These are phyloP conservation scores for Rhynchospora breviuscula DNA, from an alignment of 176 grass and related monocot species.

Conservation along the genomic window DNA sequence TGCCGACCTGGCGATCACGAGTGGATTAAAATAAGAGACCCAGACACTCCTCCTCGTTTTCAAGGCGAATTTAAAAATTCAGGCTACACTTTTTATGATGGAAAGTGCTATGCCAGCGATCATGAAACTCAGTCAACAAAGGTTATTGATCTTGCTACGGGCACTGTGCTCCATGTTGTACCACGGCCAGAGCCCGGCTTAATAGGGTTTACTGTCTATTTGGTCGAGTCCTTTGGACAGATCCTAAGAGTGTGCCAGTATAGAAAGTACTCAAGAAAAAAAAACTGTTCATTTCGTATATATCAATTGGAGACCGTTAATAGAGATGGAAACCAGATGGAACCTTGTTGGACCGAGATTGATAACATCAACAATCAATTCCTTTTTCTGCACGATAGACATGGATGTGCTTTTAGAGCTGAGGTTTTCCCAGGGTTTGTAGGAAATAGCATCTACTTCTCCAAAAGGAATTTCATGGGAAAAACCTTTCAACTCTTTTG, in stretches of 20 bases:
- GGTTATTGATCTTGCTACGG: not conserved
- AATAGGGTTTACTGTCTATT: not conserved
- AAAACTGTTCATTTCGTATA: not conserved
- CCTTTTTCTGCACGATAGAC: no score
- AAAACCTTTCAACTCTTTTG: no score
- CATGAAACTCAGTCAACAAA: not conserved
- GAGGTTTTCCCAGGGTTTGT: no score
- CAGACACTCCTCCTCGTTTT: no score
- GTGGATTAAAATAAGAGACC: not conserved
- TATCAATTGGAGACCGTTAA: not conserved
- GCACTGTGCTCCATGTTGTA: not conserved
- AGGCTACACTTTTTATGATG: not conserved
- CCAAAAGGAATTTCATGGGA: no score
- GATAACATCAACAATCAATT: no score
- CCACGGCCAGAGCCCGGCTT: not conserved
- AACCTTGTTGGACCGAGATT: no score
- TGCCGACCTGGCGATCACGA: not conserved
- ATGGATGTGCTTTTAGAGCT: no score
- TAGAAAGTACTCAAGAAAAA: not conserved
- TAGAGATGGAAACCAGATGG: not conserved
- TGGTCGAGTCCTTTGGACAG: constrained; percentile 2
- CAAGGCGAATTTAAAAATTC: no score
- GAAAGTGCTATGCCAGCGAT: not conserved
- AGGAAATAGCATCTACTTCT: no score
- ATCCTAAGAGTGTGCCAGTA: not conserved